Conservation (phyloP, 768 basidiomycete species). For the Butyriboletus loyo region DNA sequence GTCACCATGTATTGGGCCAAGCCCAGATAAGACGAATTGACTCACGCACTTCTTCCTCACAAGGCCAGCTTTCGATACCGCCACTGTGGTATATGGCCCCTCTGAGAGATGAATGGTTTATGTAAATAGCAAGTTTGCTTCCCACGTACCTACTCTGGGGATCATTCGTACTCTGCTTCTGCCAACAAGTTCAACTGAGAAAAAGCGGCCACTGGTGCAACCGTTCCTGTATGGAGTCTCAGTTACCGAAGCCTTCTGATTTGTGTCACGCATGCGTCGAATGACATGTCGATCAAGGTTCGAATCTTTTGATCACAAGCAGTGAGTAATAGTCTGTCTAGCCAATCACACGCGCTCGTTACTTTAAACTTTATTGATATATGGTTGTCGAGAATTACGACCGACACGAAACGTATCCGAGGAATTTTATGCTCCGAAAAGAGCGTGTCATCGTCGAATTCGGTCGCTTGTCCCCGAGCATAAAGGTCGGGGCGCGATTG, state of each 20-base stretch:
- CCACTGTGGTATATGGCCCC: not conserved
- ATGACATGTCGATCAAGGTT: not conserved
- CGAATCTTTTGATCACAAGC: not conserved
- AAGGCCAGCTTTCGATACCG: no score
- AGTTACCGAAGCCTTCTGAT: not conserved
- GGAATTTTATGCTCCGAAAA: not conserved
- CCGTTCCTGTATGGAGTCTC: not conserved
- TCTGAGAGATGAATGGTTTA: not conserved
- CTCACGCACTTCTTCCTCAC: not conserved
- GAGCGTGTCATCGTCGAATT: not conserved
- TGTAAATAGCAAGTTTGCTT: not conserved
- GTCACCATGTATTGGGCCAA: not conserved
- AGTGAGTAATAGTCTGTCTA: slow-evolving; percentile 1
- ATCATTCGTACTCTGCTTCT: not conserved
- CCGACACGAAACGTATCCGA: not conserved
- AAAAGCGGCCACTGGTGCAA: not conserved
- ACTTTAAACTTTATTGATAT: not conserved
- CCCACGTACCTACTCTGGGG: not conserved
- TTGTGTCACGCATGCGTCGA: not conserved
- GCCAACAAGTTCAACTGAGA: not conserved
- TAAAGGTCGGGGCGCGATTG: slow-evolving; percentile 2
- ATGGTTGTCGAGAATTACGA: not conserved
- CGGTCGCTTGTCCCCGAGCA: not conserved
- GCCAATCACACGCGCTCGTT: not conserved
- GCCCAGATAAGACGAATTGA: not conserved